A percentile compares a stretch with the other conserved stretches of the same genome.
Evolutionary conservation across 2,329 filamentous ascomycete species (phyloP).

Genomic region (Cryphonectria nitschkei): DNA sequence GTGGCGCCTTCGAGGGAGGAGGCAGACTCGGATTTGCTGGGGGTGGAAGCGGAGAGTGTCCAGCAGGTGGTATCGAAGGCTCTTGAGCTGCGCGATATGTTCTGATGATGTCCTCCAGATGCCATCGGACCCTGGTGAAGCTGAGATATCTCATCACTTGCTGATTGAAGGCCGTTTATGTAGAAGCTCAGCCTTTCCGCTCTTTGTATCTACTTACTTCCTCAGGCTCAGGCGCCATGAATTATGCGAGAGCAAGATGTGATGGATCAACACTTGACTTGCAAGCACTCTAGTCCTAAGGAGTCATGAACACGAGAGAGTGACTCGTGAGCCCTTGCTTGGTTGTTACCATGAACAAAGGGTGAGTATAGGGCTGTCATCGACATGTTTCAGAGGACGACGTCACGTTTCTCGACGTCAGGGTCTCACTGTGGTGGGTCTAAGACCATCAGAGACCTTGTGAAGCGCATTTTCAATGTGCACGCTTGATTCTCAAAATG

Average conservation of each 20-base stretch:
- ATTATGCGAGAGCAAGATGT: neutral
- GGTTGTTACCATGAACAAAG: neutral
- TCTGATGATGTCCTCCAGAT: neutral
- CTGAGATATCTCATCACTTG: neutral
- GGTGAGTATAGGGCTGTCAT: neutral
- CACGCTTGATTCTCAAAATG: neutral
- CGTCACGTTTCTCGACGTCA: neutral
- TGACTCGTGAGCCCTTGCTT: neutral
- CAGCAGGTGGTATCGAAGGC: slow-evolving; percentile 36
- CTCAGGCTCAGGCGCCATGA: neutral
- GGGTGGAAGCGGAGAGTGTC: slow-evolving; percentile 35
- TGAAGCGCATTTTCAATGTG: neutral
- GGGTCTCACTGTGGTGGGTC: neutral
- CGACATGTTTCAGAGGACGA: neutral
- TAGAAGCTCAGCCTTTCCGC: neutral
- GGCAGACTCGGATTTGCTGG: slow-evolving; percentile 35
- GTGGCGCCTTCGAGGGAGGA: slow-evolving; percentile 33
- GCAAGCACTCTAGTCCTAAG: neutral
- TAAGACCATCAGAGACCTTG: neutral
- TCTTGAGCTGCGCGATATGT: slow-evolving; percentile 10
- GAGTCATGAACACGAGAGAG: neutral
- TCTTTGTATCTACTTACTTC: no score
- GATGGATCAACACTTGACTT: neutral
- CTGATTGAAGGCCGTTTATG: neutral
- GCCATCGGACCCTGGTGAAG: neutral